These are phyloP conservation scores for Kodamaea arcana DNA, from an alignment of 1,139 yeast genomes.

Conservation along the genomic window DNA sequence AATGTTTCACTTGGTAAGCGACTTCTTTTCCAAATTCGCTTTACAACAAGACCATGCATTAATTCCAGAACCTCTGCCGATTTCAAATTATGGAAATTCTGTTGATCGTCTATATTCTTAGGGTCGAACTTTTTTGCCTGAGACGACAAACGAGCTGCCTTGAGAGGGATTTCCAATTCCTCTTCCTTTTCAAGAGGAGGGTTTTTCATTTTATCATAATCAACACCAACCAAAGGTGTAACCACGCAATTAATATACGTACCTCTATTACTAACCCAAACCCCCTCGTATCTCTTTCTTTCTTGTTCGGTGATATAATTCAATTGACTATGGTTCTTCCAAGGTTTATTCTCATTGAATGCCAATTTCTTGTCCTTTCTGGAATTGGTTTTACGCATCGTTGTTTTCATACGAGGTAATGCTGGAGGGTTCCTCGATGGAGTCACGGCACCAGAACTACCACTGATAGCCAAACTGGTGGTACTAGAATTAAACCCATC, in stretches of 20 bases:
- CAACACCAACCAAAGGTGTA: slow-evolving; percentile 31
- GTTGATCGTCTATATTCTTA: slow-evolving; percentile 15
- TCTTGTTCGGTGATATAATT: slow-evolving; percentile 64
- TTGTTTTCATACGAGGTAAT: slow-evolving; percentile 48
- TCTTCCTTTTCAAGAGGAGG: slow-evolving; percentile 16
- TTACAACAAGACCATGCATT: slow-evolving; percentile 66
- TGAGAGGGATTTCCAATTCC: slow-evolving; percentile 23
- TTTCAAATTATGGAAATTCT: slow-evolving; percentile 30
- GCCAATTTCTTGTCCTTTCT: slow-evolving; percentile 37
- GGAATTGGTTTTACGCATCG: slow-evolving; percentile 61
- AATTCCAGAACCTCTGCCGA: slow-evolving; percentile 34
- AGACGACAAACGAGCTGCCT: slow-evolving; percentile 32
- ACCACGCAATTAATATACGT: slow-evolving; percentile 47
- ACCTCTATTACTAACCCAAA: slow-evolving; percentile 88
- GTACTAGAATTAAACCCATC: background rate
- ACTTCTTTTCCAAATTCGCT: slow-evolving; percentile 77
- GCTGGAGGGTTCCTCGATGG: slow-evolving; percentile 6
- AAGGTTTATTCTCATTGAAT: slow-evolving; percentile 89
- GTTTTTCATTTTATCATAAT: slow-evolving; percentile 19
- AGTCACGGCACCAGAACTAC: slow-evolving; percentile 6
- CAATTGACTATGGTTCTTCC: slow-evolving; percentile 81
- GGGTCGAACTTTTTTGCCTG: slow-evolving; percentile 13
- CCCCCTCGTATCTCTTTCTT: slow-evolving; percentile 82
- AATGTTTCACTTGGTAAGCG: slow-evolving; percentile 62
- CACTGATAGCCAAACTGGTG: slow-evolving; percentile 1